A percentile compares a stretch with the other conserved stretches of the same genome.
Evolutionary conservation across 2,329 filamentous ascomycete genomes (phyloP).

Genomic region (Drechslera avenae): DNA sequence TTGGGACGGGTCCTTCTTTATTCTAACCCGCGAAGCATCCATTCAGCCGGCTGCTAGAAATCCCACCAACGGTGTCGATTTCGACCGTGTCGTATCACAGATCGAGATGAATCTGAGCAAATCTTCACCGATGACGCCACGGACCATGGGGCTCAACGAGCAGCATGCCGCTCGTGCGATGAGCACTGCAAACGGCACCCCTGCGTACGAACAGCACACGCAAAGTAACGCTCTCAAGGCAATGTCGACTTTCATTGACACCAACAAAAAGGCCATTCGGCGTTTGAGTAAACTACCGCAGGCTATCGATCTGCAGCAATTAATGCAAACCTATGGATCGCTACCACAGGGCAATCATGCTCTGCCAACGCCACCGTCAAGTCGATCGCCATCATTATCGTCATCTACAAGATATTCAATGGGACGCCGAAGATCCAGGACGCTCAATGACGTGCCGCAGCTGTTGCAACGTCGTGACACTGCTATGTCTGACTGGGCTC

Average conservation of each 20-base stretch:
- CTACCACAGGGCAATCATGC: neutral
- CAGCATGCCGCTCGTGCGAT: constrained; percentile 50
- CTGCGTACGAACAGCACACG: constrained; percentile 51
- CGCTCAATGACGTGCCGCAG: constrained; percentile 1
- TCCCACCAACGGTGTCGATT: constrained; percentile 48
- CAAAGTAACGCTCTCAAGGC: constrained; percentile 52
- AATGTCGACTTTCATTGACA: constrained; percentile 47
- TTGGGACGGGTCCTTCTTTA: constrained; percentile 59
- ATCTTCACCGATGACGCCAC: constrained; percentile 19
- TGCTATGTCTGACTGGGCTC: neutral
- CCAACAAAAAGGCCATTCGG: constrained; percentile 20
- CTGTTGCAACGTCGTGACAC: constrained; percentile 1
- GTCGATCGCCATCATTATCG: constrained; percentile 1
- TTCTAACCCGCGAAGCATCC: constrained; percentile 48
- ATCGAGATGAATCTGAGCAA: constrained; percentile 46
- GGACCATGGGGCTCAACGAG: constrained; percentile 48
- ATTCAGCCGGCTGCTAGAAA: constrained; percentile 10
- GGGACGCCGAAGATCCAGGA: constrained; percentile 5
- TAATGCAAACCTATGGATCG: constrained; percentile 3
- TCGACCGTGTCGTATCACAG: constrained; percentile 54
- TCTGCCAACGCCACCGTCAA: constrained; percentile 1
- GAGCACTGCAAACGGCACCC: constrained; percentile 42
- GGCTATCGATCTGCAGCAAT: constrained; percentile 1
- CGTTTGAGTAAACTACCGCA: neutral
- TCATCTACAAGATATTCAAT: neutral